Conservation (phyloP, 805 yeast species). For the Torulaspora indica region DNA sequence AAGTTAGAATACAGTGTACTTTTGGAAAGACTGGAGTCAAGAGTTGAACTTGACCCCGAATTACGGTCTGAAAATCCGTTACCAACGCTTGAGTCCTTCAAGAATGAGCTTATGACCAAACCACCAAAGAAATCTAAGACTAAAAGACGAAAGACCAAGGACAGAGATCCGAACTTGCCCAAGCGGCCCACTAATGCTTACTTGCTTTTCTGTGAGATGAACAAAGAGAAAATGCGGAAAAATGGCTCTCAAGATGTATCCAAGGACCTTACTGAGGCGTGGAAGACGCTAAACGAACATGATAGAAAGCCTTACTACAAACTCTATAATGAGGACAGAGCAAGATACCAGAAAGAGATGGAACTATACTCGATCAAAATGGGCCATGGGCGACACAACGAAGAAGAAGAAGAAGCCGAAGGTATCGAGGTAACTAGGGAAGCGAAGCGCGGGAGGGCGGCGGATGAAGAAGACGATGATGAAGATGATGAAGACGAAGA, state of each 20-base stretch:
- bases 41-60: slow-evolving; percentile 39
- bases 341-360: slow-evolving; percentile 71
- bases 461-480: slow-evolving; percentile 29
- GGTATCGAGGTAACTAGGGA: slow-evolving; percentile 7
- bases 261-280: slow-evolving; percentile 73
- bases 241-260: slow-evolving; percentile 64
- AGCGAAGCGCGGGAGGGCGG: slow-evolving; percentile 11
- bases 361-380: slow-evolving; percentile 40
- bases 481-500: slow-evolving; percentile 34
- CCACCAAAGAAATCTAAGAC: slow-evolving; percentile 25
- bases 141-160: slow-evolving; percentile 38
- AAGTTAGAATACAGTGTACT: slow-evolving; percentile 79
- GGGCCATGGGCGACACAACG: slow-evolving; percentile 18
- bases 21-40: slow-evolving; percentile 70
- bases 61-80: slow-evolving; percentile 30
- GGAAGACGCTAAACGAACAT: slow-evolving; percentile 70
- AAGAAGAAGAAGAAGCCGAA: slow-evolving; percentile 19
- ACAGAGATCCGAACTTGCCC: slow-evolving; percentile 80
- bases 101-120: slow-evolving; percentile 23
- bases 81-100: slow-evolving; percentile 31
- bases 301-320: slow-evolving; percentile 69
- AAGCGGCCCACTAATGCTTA: slow-evolving; percentile 90
- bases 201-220: slow-evolving; percentile 78
- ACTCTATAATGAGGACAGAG: slow-evolving; percentile 71
- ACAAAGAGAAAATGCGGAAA: slow-evolving; percentile 64